Evolutionary conservation across 371 early-diverging fungal genomes (phyloP).

Genomic region (Fennellomyces sp.): DNA sequence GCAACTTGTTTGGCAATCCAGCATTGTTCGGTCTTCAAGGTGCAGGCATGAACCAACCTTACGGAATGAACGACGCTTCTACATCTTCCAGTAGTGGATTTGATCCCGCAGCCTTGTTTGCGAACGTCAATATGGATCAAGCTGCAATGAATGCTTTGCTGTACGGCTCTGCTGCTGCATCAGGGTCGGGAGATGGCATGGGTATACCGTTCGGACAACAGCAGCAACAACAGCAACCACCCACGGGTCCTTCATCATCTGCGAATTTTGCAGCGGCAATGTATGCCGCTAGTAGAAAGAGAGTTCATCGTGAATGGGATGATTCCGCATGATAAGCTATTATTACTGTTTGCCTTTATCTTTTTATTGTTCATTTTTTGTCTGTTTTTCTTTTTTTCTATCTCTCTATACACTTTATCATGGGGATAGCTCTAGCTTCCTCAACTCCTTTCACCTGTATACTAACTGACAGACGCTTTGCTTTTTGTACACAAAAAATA

Average conservation of each 20-base stretch:
- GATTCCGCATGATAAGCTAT: conserved; percentile 10
- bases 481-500: background rate
- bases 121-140: conserved; percentile 14
- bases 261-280: conserved; percentile 18
- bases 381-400: background rate
- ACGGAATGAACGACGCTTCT: conserved; percentile 3
- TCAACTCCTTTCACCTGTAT: background rate
- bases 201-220: background rate
- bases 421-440: background rate
- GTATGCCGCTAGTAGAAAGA: conserved; percentile 19
- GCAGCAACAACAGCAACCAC: conserved; percentile 10
- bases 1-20: conserved; percentile 8
- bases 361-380: conserved; percentile 2
- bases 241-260: background rate
- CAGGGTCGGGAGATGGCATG: background rate
- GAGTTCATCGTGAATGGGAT: conserved; percentile 21
- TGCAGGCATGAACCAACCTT: background rate
- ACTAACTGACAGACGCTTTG: background rate
- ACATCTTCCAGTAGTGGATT: conserved; percentile 3
- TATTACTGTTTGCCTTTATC: background rate
- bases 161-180: conserved; percentile 9
- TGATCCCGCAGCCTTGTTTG: conserved; percentile 18
- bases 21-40: conserved; percentile 10
- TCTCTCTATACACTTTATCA: background rate
- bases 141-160: conserved; percentile 20